Base-by-base conservation (phyloP, 129 eudicot species). In the Chrysanthemum seticuspe region DNA sequence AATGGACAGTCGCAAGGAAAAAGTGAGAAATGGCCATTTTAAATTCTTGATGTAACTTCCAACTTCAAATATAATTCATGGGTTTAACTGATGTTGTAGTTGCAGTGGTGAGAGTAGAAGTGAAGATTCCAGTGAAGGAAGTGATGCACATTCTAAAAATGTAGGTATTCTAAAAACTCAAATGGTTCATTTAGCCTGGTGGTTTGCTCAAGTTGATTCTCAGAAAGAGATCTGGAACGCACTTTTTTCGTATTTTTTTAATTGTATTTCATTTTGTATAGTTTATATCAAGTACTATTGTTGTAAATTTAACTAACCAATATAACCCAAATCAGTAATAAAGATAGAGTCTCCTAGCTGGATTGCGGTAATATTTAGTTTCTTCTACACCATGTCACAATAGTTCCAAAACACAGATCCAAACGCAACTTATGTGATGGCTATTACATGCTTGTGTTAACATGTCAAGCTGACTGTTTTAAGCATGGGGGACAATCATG, bases 51-150 rank as follows among this genome's bases (percentile, higher is more conserved):
- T 48, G 5, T 53, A 56, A 23, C 15, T 6, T 65, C 5, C 67
- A 21, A 10, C 56, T 10, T 54, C 25, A 51, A 5, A 55, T 64
- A 55, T 11, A 36, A 60, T 62, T 74, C 29, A 75, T 34, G n/a
- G 11, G 65, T 70, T 44, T 63, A 47, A 58, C 21, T 57, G 67
- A 65, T 34, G 47, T 31, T 73, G 77, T 49, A 50, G 76, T 74
- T 86, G 80, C 81, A 94, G 98, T 72, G 96, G 79, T 65, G 98
- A 88, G 56, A 94, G 96, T 68, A 93, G 74, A 64, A 90, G 96
- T 76, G 96, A 94, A 79, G 97, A 93, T 45, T 90, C 98, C 23
- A 88, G 88, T 71, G 96, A 85, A 75, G 98, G 98, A 88, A 94
- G 97, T 81, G 97, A 94, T 48, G 93, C 78, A 60, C 83, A 86